phyloP scores from a whole-genome alignment of 2,329 filamentous ascomycete species.

The Penicillium sp. region DNA sequence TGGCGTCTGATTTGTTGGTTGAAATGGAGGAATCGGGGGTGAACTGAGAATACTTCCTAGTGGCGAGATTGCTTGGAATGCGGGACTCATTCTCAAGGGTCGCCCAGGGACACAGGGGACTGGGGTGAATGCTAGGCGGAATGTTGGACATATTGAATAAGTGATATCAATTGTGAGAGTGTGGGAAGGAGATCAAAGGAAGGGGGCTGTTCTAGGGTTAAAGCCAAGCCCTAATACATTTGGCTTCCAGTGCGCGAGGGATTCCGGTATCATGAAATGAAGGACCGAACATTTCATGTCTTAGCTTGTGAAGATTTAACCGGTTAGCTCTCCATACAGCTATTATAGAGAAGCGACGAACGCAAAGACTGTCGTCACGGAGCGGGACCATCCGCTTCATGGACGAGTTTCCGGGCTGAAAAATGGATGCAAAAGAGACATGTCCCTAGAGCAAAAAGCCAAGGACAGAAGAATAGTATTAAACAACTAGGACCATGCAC shows the following conservation, averaged over 20 bases:
- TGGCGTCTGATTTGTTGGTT: background rate
- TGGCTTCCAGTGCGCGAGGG: background rate
- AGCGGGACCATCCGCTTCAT: background rate
- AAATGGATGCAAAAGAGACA: slow-evolving; percentile 5
- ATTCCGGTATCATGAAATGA: background rate
- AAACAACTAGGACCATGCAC: slow-evolving; percentile 26
- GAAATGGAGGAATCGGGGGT: background rate
- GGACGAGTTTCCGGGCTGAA: background rate
- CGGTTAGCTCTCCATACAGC: background rate
- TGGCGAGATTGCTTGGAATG: slow-evolving; percentile 20
- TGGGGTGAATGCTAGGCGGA: background rate
- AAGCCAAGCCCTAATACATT: background rate
- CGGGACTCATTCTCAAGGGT: slow-evolving; percentile 17
- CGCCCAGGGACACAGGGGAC: slow-evolving; percentile 5
- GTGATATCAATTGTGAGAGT: slow-evolving; percentile 9
- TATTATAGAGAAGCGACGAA: background rate
- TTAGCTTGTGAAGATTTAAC: background rate
- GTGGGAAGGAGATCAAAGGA: background rate
- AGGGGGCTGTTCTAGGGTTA: background rate
- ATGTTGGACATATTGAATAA: background rate
- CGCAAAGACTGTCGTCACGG: background rate
- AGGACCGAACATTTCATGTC: background rate
- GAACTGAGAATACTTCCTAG: slow-evolving; percentile 14
- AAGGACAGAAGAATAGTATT: slow-evolving; percentile 22
- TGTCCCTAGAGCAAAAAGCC: slow-evolving; percentile 4